Percentiles rank a stretch among this genome's conserved stretches.
Conservation (phyloP, 768 basidiomycete genomes). For the Boletus sensibilis region DNA sequence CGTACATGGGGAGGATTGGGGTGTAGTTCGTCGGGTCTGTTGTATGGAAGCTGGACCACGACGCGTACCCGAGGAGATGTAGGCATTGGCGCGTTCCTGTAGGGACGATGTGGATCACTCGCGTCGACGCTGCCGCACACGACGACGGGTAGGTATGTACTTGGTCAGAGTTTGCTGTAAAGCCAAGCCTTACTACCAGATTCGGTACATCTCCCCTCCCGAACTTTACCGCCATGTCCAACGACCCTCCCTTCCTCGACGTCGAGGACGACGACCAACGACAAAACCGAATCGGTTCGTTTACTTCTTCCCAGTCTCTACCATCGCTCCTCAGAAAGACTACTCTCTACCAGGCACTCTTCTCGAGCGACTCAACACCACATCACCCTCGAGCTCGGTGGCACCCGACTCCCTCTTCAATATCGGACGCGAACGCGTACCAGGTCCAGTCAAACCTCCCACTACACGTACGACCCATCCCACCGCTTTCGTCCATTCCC, state of each 20-base stretch:
- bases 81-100: conserved; percentile 18
- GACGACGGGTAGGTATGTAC: background rate
- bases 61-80: conserved; percentile 53
- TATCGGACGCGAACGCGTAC: conserved; percentile 33
- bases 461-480: conserved; percentile 44
- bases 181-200: conserved; percentile 7
- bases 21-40: conserved; percentile 67
- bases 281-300: conserved; percentile 41
- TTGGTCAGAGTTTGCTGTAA: background rate
- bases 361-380: conserved; percentile 40
- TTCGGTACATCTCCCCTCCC: background rate
- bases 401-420: conserved; percentile 29
- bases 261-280: conserved; percentile 49
- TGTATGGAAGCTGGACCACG: conserved; percentile 75
- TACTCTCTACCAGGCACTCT: conserved; percentile 34
- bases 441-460: conserved; percentile 41
- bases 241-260: conserved; percentile 34
- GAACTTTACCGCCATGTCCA: conserved; percentile 11
- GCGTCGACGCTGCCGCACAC: background rate
- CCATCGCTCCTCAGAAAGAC: background rate
- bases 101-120: background rate
- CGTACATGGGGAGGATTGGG: conserved; percentile 69
- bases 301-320: background rate
- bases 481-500: background rate
- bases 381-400: conserved; percentile 16